A percentile compares a stretch with the other conserved stretches of the same genome.
These are phyloP conservation scores for Exophiala alcalophila DNA, from an alignment of 2,329 filamentous ascomycete genomes.

Conservation along the genomic window DNA sequence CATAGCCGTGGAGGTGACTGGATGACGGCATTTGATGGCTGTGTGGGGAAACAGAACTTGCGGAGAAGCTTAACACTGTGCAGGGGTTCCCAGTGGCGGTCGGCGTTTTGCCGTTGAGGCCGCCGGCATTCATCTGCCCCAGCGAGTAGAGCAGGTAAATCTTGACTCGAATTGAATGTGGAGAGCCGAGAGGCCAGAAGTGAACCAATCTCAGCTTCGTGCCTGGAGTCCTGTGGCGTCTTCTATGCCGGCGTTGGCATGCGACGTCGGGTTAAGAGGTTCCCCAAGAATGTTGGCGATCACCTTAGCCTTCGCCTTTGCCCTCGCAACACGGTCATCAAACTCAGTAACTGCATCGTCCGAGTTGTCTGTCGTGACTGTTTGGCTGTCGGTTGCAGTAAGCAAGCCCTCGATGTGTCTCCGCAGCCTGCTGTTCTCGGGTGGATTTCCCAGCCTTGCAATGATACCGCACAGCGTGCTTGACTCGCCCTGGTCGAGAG, in stretches of 20 bases:
- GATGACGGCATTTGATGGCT: conserved; percentile 11
- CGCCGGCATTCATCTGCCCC: conserved; percentile 3
- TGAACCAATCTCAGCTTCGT: conserved; percentile 49
- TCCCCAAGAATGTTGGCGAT: conserved; percentile 68
- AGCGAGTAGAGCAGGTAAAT: conserved; percentile 4
- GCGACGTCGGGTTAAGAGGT: conserved; percentile 32
- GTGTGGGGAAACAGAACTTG: conserved; percentile 9
- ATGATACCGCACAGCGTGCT: conserved; percentile 10
- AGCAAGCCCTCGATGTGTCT: conserved; percentile 76
- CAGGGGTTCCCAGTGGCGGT: no score
- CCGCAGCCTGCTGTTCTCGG: conserved; percentile 62
- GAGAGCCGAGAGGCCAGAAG: conserved; percentile 5
- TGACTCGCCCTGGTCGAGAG: background rate
- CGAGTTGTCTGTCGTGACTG: conserved; percentile 73
- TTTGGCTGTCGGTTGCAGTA: conserved; percentile 73
- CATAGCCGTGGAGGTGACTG: conserved; percentile 1
- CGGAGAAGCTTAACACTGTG: conserved; percentile 16
- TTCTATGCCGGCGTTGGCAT: conserved; percentile 28
- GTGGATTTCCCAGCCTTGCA: conserved; percentile 33
- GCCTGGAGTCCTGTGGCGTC: conserved; percentile 33
- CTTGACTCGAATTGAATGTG: background rate
- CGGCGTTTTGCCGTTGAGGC: no score
- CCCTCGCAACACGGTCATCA: conserved; percentile 81
- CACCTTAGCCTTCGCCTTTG: conserved; percentile 78
- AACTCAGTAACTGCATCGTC: conserved; percentile 89